A percentile compares a stretch with the other conserved stretches of the same genome.
Evolutionary conservation across 176 grass and related monocot genomes (phyloP).

Genomic region (Aegilops speltoides): DNA sequence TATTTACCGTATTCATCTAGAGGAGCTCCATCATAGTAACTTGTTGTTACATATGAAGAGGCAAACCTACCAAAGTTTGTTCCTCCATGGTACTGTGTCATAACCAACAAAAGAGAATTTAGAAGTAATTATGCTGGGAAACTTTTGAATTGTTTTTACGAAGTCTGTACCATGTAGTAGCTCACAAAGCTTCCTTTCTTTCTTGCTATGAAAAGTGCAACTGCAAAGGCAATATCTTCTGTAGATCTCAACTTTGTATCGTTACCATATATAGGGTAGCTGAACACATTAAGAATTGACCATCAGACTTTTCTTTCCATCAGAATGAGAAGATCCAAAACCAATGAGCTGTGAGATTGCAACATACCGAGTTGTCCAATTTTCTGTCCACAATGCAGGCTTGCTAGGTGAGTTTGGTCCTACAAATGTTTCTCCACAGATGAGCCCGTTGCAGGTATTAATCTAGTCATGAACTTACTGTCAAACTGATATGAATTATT

Average conservation of each 20-base stretch:
- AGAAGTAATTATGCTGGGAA: not conserved
- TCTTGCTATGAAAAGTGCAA: slow-evolving; percentile 71
- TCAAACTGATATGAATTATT: slow-evolving; percentile 9
- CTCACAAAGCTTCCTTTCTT: slow-evolving; percentile 92
- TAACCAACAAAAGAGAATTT: not conserved
- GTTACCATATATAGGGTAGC: slow-evolving; percentile 65
- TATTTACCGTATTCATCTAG: slow-evolving; percentile 92
- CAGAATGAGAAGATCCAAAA: not conserved
- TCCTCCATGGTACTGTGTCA: slow-evolving; percentile 85
- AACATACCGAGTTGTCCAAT: slow-evolving; percentile 73
- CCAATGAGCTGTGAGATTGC: not conserved
- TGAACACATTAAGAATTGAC: slow-evolving; percentile 17
- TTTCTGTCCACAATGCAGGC: slow-evolving; percentile 91
- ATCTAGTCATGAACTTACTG: slow-evolving; percentile 51
- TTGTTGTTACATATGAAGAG: slow-evolving; percentile 82
- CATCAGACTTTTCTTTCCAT: not conserved
- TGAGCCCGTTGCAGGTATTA: slow-evolving; percentile 84
- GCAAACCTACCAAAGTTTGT: slow-evolving; percentile 92
- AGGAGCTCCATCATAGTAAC: slow-evolving; percentile 90
- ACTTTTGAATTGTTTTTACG: not conserved
- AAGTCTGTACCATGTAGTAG: slow-evolving; percentile 87
- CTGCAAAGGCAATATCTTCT: slow-evolving; percentile 77
- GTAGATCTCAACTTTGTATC: slow-evolving; percentile 58
- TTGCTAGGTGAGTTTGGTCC: slow-evolving; percentile 85
- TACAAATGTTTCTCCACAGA: slow-evolving; percentile 71